phyloP scores from a whole-genome alignment of 176 grass and related monocot genomes.

The Saccharum officinarum region DNA sequence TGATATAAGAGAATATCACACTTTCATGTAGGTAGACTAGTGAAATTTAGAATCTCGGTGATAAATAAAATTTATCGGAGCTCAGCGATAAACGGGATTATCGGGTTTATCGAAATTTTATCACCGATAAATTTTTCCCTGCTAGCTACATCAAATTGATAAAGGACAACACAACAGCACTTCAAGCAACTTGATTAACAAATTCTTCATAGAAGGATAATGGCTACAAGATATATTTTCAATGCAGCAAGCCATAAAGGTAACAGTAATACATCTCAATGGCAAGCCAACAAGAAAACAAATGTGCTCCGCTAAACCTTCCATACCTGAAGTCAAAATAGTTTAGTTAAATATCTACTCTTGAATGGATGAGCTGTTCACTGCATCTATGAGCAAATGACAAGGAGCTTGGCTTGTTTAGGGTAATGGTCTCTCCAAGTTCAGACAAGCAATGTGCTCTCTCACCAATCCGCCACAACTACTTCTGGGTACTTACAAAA shows the following conservation, averaged over 20 bases:
- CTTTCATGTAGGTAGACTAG: too few species aligned
- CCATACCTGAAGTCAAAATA: not conserved
- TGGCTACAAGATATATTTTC: not conserved
- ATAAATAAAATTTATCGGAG: too few species aligned
- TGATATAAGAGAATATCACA: too few species aligned
- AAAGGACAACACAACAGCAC: not conserved
- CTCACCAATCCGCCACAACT: too few species aligned
- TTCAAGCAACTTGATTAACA: not conserved
- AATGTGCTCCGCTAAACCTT: not conserved
- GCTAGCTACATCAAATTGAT: not conserved
- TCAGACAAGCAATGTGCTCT: not conserved
- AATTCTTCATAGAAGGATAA: not conserved
- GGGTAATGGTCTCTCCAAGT: not conserved
- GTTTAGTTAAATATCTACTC: slow-evolving; percentile 5
- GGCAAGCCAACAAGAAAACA: slow-evolving; percentile 16
- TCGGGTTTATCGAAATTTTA: too few species aligned
- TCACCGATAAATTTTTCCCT: too few species aligned
- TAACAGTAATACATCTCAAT: not conserved
- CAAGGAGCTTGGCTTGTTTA: slow-evolving; percentile 5
- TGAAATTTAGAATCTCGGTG: too few species aligned
- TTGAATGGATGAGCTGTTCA: not conserved
- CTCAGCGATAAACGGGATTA: too few species aligned
- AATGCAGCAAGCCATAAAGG: not conserved
- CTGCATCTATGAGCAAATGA: slow-evolving; percentile 18
- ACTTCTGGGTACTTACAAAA: too few species aligned